Evolutionary conservation across 176 grass and related monocot genomes (phyloP).

Genomic region (Miscanthus lutarioriparius): DNA sequence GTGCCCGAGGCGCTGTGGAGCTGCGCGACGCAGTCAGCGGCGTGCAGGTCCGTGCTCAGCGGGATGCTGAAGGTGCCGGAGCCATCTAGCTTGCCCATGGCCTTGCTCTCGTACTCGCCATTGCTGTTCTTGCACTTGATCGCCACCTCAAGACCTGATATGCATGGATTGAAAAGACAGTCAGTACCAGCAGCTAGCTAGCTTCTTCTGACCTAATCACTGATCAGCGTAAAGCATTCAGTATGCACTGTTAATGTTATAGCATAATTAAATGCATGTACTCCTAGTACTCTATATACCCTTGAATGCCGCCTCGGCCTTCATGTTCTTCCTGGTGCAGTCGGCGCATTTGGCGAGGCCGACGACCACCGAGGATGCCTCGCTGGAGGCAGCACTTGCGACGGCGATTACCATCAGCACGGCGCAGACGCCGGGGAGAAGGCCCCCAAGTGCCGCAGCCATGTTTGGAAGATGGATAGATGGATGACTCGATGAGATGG

Average conservation of each 20-base stretch:
- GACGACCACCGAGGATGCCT: constrained; percentile 9
- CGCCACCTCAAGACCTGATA: constrained; percentile 17
- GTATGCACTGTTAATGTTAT: not conserved
- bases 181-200: too few relatives aligned
- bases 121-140: constrained; percentile 32
- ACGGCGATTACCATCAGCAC: not conserved
- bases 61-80: constrained; percentile 29
- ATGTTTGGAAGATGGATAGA: not conserved
- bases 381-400: not conserved
- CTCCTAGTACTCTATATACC: not conserved
- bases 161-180: not conserved
- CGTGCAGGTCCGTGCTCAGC: not conserved
- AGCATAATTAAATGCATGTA: not conserved
- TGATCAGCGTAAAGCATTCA: not conserved
- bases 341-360: constrained; percentile 37
- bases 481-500: constrained; percentile 8
- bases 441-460: not conserved
- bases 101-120: constrained; percentile 33
- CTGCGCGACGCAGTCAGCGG: constrained; percentile 14
- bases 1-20: not conserved
- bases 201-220: not conserved
- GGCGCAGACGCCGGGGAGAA: constrained; percentile 14
- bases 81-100: not conserved
- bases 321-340: constrained; percentile 45
- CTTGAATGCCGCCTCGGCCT: constrained; percentile 27